These are phyloP conservation scores for Ensete glaucum DNA, from an alignment of 176 grass and related monocot species.

Conservation along the genomic window DNA sequence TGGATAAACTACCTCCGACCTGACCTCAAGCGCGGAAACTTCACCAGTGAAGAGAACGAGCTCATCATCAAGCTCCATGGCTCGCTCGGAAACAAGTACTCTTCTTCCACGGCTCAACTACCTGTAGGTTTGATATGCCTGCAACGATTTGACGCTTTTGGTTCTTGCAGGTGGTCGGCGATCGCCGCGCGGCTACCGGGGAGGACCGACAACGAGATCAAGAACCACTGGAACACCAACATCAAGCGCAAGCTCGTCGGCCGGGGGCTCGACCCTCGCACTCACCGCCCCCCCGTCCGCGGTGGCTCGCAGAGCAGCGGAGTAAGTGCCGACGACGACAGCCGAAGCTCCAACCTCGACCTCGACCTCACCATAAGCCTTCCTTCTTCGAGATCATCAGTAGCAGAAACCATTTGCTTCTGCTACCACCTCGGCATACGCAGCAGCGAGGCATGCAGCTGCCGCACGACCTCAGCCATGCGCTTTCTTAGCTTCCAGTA, in stretches of 20 bases:
- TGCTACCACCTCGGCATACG: not conserved
- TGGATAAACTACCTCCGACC: constrained; percentile 99
- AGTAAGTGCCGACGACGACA: not conserved
- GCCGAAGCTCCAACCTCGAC: not conserved
- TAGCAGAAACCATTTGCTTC: not conserved
- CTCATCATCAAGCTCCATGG: constrained; percentile 99
- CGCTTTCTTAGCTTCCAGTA: not conserved
- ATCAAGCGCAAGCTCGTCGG: not conserved
- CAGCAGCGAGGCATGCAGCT: constrained; percentile 1
- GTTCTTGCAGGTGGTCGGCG: not conserved
- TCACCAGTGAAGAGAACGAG: constrained; percentile 84
- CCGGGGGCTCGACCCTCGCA: not conserved
- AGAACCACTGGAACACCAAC: constrained; percentile 8
- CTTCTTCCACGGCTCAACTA: too few species aligned
- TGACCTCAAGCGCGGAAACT: constrained; percentile 96
- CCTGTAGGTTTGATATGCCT: too few species aligned
- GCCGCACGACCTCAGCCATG: not conserved
- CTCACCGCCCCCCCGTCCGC: not conserved
- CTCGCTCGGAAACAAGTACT: constrained; percentile 83
- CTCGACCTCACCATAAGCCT: not conserved
- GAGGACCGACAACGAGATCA: constrained; percentile 6
- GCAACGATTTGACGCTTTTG: not conserved
- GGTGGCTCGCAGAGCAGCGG: not conserved
- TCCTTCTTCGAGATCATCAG: not conserved
- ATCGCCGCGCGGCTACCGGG: not conserved